These are phyloP conservation scores for Aspergillus egyptiacus DNA, from an alignment of 495 filamentous ascomycete species.

Conservation along the genomic window DNA sequence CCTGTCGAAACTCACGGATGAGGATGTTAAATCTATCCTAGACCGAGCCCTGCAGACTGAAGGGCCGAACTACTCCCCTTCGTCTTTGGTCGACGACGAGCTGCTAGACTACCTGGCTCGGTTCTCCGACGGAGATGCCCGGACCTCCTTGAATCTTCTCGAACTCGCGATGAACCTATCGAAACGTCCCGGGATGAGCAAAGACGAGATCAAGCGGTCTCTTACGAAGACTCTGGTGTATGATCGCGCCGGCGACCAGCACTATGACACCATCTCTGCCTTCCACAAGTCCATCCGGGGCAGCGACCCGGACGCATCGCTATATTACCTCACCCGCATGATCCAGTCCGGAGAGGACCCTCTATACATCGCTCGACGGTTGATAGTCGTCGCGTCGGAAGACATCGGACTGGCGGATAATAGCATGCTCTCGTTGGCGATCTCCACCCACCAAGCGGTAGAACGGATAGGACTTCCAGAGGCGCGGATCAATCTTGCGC, in stretches of 20 bases:
- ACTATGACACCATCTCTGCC: conserved; percentile 91
- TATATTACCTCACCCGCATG: conserved; percentile 96
- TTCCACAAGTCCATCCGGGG: conserved; percentile 95
- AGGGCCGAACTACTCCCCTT: conserved; percentile 46
- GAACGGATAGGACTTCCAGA: conserved; percentile 93
- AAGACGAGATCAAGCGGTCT: conserved; percentile 65
- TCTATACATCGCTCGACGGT: conserved; percentile 80
- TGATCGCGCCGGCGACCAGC: conserved; percentile 89
- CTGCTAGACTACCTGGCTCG: conserved; percentile 73
- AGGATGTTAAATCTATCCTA: conserved; percentile 67
- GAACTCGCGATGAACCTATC: conserved; percentile 72
- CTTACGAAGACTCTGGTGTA: conserved; percentile 90
- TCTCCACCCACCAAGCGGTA: conserved; percentile 73
- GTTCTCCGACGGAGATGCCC: conserved; percentile 87
- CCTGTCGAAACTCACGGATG: conserved; percentile 62
- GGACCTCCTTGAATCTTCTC: conserved; percentile 86
- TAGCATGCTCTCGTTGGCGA: conserved; percentile 74
- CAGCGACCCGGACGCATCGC: conserved; percentile 72
- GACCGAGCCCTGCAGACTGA: conserved; percentile 64
- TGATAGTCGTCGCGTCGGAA: conserved; percentile 88
- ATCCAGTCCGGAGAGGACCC: conserved; percentile 94
- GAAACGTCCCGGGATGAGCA: conserved; percentile 45
- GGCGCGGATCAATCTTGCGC: conserved; percentile 84
- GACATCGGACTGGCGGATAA: conserved; percentile 92
- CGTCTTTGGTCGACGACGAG: conserved; percentile 66